Percentiles rank a stretch among this genome's conserved stretches.
phyloP scores from a whole-genome alignment of 2,329 filamentous ascomycete genomes.

The Ophiostoma pallidulum region DNA sequence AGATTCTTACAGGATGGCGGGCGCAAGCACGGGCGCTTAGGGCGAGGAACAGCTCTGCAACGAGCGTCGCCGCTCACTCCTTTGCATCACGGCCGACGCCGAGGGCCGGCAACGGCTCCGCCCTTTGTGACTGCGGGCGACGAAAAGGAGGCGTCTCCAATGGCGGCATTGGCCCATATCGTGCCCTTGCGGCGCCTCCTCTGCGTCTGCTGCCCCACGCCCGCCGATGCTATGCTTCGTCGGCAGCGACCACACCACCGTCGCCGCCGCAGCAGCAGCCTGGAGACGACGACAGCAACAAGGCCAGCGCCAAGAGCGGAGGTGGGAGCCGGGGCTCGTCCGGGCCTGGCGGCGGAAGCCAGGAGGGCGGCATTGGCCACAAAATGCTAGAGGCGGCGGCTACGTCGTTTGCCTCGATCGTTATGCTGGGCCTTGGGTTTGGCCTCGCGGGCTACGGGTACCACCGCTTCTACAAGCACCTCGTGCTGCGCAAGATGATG shows the following conservation, averaged over 20 bases:
- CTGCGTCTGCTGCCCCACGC: background rate
- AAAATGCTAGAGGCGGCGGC: constrained; percentile 68
- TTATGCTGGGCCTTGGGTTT: constrained; percentile 59
- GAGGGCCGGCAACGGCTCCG: background rate
- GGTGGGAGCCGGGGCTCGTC: background rate
- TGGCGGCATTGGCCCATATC: background rate
- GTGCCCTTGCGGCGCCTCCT: background rate
- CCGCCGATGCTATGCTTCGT: background rate
- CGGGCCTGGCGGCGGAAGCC: background rate
- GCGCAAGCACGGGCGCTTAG: background rate
- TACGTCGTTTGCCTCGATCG: constrained; percentile 65
- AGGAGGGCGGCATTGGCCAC: constrained; percentile 27
- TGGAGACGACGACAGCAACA: background rate
- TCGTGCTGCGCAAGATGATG: constrained; percentile 87
- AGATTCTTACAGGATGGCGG: background rate
- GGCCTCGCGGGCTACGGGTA: constrained; percentile 64
- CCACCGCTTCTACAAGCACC: constrained; percentile 76
- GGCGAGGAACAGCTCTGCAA: background rate
- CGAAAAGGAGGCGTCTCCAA: background rate
- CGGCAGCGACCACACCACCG: background rate
- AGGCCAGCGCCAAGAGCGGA: background rate
- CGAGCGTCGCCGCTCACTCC: background rate
- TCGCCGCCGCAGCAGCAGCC: background rate
- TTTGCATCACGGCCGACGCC: background rate
- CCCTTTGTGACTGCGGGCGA: background rate